Conservation (phyloP, 106 monocot species). For the Acorus calamus region DNA sequence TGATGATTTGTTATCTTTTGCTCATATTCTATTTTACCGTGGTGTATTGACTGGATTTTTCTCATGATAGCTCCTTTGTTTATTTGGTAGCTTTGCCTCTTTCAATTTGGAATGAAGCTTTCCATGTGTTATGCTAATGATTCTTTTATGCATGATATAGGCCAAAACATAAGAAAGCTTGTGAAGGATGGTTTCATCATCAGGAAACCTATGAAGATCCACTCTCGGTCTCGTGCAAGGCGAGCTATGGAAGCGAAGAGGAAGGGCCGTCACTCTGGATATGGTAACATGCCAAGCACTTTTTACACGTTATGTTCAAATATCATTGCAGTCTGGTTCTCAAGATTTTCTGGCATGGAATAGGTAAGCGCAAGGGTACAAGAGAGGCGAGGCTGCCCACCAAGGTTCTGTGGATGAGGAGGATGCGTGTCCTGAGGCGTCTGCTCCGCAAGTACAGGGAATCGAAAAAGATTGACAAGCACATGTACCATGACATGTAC, state of each 20-base stretch:
- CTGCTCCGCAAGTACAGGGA: slow-evolving; percentile 18
- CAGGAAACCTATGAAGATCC: slow-evolving; percentile 23
- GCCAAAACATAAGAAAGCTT: slow-evolving; percentile 21
- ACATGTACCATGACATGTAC: slow-evolving; percentile 9
- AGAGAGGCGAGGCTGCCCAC: slow-evolving; percentile 24
- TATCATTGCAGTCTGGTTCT: background rate
- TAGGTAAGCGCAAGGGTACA: slow-evolving; percentile 22
- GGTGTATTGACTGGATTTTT: too few relatives aligned
- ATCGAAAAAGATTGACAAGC: slow-evolving; percentile 21
- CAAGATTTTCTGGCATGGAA: too few relatives aligned
- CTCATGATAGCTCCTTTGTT: too few relatives aligned
- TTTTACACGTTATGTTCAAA: background rate
- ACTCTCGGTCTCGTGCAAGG: slow-evolving; percentile 22
- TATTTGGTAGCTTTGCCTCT: too few relatives aligned
- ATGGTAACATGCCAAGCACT: background rate
- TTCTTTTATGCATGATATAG: background rate
- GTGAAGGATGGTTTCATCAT: slow-evolving; percentile 27
- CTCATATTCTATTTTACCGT: too few relatives aligned
- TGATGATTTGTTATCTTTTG: too few relatives aligned
- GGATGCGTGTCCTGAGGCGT: slow-evolving; percentile 22
- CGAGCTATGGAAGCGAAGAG: slow-evolving; percentile 24
- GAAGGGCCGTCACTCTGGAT: slow-evolving; percentile 23
- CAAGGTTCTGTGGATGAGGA: slow-evolving; percentile 22
- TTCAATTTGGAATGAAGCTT: too few relatives aligned
- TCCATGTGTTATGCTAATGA: too few relatives aligned